A percentile compares a stretch with the other conserved stretches of the same genome.
Evolutionary conservation across 306 rosid genomes (phyloP).

Genomic region (Cercis canadensis): DNA sequence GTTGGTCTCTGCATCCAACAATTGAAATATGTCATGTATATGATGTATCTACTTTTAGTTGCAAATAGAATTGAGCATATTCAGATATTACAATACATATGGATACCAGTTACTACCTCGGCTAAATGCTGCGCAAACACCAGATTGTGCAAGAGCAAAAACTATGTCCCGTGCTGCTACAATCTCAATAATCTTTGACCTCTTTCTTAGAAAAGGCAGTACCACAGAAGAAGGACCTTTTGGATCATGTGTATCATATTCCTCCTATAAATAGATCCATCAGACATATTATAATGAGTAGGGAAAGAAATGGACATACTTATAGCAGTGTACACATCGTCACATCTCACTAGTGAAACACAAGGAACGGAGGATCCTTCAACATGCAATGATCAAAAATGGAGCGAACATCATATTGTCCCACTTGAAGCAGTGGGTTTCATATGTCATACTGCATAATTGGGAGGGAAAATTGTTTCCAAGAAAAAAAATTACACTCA

Average conservation of each 20-base stretch:
- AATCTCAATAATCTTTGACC: constrained; percentile 66
- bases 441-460: too few relatives aligned
- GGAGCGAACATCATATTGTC: neutral
- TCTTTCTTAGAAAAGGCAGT: constrained; percentile 59
- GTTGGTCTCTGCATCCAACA: constrained; percentile 79
- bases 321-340: constrained; percentile 7
- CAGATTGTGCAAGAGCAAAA: constrained; percentile 71
- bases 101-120: constrained; percentile 45
- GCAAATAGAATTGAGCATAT: constrained; percentile 11
- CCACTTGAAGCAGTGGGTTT: too few relatives aligned
- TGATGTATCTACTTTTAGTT: constrained; percentile 29
- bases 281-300: constrained; percentile 8
- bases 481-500: neutral
- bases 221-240: constrained; percentile 60
- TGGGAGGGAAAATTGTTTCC: too few relatives aligned
- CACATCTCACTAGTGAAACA: constrained; percentile 5
- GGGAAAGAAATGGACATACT: neutral
- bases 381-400: constrained; percentile 18
- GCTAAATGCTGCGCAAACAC: constrained; percentile 72
- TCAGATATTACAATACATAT: neutral
- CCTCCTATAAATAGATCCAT: constrained; percentile 51
- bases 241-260: constrained; percentile 70
- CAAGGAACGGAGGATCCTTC: constrained; percentile 12
- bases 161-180: constrained; percentile 69
- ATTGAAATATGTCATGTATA: constrained; percentile 26